Evolutionary conservation across 1,139 yeast species (phyloP), one percentile per base, ranked within the genome.

Genomic region (Pneumocystis canis): DNA sequence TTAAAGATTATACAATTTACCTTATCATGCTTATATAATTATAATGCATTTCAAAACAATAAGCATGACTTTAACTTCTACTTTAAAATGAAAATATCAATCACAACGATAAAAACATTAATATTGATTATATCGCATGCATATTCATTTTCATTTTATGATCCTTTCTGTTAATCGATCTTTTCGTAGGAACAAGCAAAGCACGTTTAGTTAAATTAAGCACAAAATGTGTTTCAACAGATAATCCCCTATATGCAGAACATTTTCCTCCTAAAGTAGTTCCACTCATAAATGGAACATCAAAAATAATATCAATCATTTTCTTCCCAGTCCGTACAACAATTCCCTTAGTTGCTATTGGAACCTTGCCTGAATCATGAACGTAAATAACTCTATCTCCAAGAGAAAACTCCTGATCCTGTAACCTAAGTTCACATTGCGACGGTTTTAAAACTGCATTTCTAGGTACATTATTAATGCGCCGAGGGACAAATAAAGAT

Each of bases 331-430:
- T 84, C 4, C 92, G 89, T 62, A 87, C 86, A 63, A 92, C 95
- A 0, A 97, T 89, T 72, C 99, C 99, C 70, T 87, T 85, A 30
- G 89, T 81, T 71, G 86, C 88, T 64, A 84, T 76, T 41, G 97
- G 96, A 18, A 90, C 96, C 71, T 89, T 89, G 64, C 97, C 97
- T 53, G 87, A 84, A 69, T 85, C 89, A 70, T 87, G 85, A 31
- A 89, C 87, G 69, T 88, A 89, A 40, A 87, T 82, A 54, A 94
- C 88, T 66, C 98, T 82, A 71, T 92, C 97, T 69, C 98, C 98
- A 53, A 94, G 78, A 53, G 81, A 81, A 71, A 92, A 94, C 62
- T 79, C 76, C 75, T 94, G 99, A 61, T 81, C 79, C 66, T 86
- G 81, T 68, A 94, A 79, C 68, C 84, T 78, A 70, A 86, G 84